Evolutionary conservation across 2,329 filamentous ascomycete species (phyloP).

Genomic region (Chrysoporthe deuterocubensis): DNA sequence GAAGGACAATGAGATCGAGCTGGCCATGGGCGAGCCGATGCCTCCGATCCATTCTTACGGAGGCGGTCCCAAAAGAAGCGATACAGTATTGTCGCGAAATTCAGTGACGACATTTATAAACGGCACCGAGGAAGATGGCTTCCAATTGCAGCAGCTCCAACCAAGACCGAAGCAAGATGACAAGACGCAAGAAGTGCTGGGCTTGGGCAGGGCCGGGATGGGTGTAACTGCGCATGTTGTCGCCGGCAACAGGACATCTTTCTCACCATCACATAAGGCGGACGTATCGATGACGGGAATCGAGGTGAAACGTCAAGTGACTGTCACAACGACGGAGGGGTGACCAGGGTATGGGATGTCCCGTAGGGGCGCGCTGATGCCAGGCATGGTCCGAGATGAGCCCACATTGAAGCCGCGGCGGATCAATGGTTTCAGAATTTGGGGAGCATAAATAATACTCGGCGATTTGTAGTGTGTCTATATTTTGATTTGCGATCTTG

Average conservation of each 20-base stretch:
- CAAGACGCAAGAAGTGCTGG: conserved; percentile 12
- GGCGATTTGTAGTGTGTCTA: neutral
- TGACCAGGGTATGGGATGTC: neutral
- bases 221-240: conserved; percentile 24
- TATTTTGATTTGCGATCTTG: neutral
- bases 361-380: neutral
- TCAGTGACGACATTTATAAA: neutral
- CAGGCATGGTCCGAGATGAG: neutral
- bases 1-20: conserved; percentile 21
- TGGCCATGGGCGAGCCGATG: conserved; percentile 1
- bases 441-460: neutral
- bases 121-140: neutral
- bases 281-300: conserved; percentile 12
- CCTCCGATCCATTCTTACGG: conserved; percentile 8
- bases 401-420: neutral
- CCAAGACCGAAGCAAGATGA: neutral
- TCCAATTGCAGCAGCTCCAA: neutral
- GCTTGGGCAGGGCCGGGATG: conserved; percentile 6
- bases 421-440: neutral
- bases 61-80: neutral
- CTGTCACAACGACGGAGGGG: conserved; percentile 13
- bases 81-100: neutral
- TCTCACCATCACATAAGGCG: neutral
- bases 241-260: neutral
- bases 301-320: conserved; percentile 23